Base-by-base conservation (phyloP, 495 filamentous ascomycete species). In the Talaromyces thailandensis region DNA sequence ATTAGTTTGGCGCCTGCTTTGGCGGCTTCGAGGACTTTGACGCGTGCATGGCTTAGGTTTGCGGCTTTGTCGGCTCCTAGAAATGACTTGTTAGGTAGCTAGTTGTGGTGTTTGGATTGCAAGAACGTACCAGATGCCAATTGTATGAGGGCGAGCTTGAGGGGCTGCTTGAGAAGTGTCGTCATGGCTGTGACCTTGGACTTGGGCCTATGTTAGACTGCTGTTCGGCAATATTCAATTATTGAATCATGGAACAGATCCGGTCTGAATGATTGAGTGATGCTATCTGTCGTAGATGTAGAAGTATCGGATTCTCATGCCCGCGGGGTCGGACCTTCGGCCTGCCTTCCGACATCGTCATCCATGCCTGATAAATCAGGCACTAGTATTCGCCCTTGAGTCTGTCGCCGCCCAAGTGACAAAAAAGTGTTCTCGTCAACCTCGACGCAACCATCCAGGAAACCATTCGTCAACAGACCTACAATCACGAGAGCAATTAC, bases 131-230 rank as follows among this genome's bases (percentile, higher is more conserved):
- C 89, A 61, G 84, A 84, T 63, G 89, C 88, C 25, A 96, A 81
- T 70, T 96, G 91, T 62, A 94, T 81, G 68, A 91, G 79, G n/a
- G 89, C 89, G 21, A 96, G 78, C 76, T 91, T 96, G 61, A 92
- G 74, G 18, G 89, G 86, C 66, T 90, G 78, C 70, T 88, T 84
- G 64, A 95, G 80, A 21, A 87, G 76, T 12, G 77, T 64, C 52
- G 80, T 71, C 76, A 88, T 86, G 40, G 31, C 26, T 31, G 31
- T 43, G 21, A 23, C 21, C 9, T 60, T n/a, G 1, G 16, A 16
- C 11, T 37, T 16, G 12, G 35, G 16, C 12, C 35, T 40, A 4
- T 48, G 43, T 48, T 2, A 21, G 35, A 40, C 35, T 45, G 7
- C 40, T 48, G n/a, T 9, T 48, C 18, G 32, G 18, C 9, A 7